These are phyloP conservation scores for Linnemannia elongata DNA, from an alignment of 192 early-diverging fungal species.

Conservation along the genomic window DNA sequence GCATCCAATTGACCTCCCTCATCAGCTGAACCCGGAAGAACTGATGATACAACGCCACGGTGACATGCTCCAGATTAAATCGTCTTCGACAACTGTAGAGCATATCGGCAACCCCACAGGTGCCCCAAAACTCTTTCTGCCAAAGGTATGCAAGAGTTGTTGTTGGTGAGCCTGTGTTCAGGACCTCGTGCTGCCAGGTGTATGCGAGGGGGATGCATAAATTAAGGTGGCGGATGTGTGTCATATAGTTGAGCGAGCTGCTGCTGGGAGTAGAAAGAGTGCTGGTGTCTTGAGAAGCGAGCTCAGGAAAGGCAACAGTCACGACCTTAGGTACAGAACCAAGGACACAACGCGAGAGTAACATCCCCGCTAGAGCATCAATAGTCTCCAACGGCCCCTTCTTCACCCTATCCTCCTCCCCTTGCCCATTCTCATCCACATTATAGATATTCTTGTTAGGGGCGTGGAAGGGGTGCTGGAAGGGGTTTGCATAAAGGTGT, in stretches of 20 bases:
- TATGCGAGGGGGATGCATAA: not conserved
- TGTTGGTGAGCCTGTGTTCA: not conserved
- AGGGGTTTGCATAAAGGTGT: not conserved
- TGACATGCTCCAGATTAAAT: not conserved
- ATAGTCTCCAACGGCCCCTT: not conserved
- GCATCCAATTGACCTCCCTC: not conserved
- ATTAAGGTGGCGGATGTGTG: not conserved
- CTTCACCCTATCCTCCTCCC: not conserved
- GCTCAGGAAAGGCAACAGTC: not conserved
- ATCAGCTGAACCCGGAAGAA: not conserved
- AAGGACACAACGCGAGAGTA: not conserved
- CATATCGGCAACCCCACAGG: not conserved
- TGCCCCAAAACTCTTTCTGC: not conserved
- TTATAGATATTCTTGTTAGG: not conserved
- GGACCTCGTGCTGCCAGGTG: not conserved
- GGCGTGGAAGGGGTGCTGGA: not conserved
- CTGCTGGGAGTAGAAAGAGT: not conserved
- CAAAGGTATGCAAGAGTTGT: not conserved
- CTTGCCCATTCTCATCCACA: not conserved
- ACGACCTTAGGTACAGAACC: not conserved
- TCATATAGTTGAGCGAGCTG: not conserved
- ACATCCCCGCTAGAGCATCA: not conserved
- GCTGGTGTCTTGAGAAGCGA: not conserved
- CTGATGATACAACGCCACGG: not conserved
- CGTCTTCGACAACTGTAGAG: not conserved